phyloP scores from a whole-genome alignment of 768 basidiomycete genomes.

The Auriscalpium microsporum region DNA sequence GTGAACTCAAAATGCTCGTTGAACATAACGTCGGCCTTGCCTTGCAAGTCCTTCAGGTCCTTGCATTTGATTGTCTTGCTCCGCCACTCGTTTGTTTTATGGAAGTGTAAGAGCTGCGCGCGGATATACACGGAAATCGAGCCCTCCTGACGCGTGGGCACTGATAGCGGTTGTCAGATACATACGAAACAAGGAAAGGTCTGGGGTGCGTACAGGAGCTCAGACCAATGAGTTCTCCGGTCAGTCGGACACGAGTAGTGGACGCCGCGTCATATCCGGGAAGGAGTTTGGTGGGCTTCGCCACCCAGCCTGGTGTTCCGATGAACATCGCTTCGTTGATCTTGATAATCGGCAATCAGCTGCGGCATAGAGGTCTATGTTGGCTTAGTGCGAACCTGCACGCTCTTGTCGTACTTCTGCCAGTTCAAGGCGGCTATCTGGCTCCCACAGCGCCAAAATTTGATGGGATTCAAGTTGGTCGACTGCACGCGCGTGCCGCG shows the following conservation, averaged over 20 bases:
- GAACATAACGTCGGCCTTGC: conserved; percentile 30
- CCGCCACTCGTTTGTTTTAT: conserved; percentile 34
- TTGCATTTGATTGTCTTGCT: conserved; percentile 32
- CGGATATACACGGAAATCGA: neutral
- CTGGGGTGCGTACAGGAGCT: conserved; percentile 19
- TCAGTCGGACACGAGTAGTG: conserved; percentile 15
- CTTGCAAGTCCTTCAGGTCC: conserved; percentile 21
- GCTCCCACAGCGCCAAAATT: conserved; percentile 48
- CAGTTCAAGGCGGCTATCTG: conserved; percentile 54
- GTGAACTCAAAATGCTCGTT: conserved; percentile 41
- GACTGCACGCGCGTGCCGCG: conserved; percentile 48
- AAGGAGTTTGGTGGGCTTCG: conserved; percentile 32
- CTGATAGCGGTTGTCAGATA: neutral
- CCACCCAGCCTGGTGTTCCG: conserved; percentile 46
- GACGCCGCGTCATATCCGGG: conserved; percentile 10
- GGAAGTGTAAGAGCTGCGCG: conserved; percentile 22
- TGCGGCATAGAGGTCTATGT: neutral
- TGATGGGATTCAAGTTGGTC: conserved; percentile 43
- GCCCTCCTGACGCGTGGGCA: neutral
- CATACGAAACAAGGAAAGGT: neutral
- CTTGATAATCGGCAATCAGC: conserved; percentile 15
- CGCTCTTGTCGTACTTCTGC: conserved; percentile 50
- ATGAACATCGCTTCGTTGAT: conserved; percentile 58
- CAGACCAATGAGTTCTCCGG: conserved; percentile 33
- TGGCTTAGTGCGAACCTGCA: conserved; percentile 23